Conservation (phyloP, 495 filamentous ascomycete genomes). For the Pseudevernia furfuracea region DNA sequence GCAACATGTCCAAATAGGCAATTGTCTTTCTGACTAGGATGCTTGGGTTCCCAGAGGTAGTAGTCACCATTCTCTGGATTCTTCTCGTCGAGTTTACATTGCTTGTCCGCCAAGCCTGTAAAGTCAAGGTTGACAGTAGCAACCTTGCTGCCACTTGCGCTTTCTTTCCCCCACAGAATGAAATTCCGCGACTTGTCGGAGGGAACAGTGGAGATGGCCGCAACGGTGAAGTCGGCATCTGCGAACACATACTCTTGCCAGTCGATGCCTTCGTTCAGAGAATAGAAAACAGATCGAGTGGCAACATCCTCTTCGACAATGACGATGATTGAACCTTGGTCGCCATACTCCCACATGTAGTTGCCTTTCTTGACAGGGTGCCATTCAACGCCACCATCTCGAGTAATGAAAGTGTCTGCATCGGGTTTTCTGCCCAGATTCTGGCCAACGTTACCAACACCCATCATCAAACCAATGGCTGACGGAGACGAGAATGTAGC, state of each 20-base stretch:
- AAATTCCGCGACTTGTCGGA: conserved; percentile 86
- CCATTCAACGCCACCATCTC: conserved; percentile 86
- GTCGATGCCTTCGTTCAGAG: conserved; percentile 65
- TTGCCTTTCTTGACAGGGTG: conserved; percentile 70
- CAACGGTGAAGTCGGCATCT: conserved; percentile 57
- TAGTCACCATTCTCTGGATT: conserved; percentile 55
- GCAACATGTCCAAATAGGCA: conserved; percentile 91
- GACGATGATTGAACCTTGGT: conserved; percentile 85
- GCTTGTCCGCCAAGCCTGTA: conserved; percentile 57
- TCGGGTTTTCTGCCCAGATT: conserved; percentile 43
- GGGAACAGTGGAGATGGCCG: conserved; percentile 78
- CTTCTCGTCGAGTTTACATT: conserved; percentile 62
- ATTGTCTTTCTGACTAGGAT: conserved; percentile 63
- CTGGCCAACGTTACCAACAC: conserved; percentile 80
- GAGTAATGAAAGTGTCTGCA: conserved; percentile 74
- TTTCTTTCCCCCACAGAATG: conserved; percentile 69
- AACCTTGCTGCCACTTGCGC: conserved; percentile 38
- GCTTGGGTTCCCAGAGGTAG: conserved; percentile 72
- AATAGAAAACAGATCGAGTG: conserved; percentile 66
- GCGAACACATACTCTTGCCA: conserved; percentile 73
- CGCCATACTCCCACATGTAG: conserved; percentile 90
- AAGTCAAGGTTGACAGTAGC: conserved; percentile 81
- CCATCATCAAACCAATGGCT: conserved; percentile 88
- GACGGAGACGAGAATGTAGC: conserved; percentile 82
- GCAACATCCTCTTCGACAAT: conserved; percentile 58